phyloP scores from a whole-genome alignment of 345 rosid genomes.

The Citrus mangshanensis region DNA sequence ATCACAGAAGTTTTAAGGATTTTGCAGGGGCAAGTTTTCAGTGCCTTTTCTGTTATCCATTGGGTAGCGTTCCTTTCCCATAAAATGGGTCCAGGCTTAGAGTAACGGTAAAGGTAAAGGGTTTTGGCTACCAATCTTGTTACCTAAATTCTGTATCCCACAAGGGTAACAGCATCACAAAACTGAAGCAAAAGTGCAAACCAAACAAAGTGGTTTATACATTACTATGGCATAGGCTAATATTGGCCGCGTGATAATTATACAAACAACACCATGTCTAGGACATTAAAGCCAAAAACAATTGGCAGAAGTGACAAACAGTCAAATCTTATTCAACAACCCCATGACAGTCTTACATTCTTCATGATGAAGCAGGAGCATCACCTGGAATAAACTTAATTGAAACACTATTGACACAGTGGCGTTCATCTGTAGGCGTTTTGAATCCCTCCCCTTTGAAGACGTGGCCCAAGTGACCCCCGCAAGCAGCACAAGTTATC shows the following conservation, averaged over 20 bases:
- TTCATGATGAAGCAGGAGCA: constrained; percentile 28
- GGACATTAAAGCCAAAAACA: background rate
- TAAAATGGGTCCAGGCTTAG: background rate
- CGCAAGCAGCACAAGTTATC: constrained; percentile 74
- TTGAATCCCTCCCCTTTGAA: constrained; percentile 74
- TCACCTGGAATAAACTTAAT: constrained; percentile 52
- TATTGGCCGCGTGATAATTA: background rate
- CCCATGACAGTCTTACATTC: background rate
- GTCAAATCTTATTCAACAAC: background rate
- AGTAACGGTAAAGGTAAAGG: background rate
- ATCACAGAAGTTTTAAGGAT: background rate
- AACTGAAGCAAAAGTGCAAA: background rate
- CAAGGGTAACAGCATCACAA: background rate
- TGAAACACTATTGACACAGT: constrained; percentile 70
- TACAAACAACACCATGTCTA: background rate
- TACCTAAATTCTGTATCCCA: background rate
- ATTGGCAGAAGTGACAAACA: background rate
- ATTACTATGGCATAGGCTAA: background rate
- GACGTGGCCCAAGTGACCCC: constrained; percentile 78
- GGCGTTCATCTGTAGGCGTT: constrained; percentile 62
- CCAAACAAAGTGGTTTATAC: background rate
- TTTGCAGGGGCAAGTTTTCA: background rate
- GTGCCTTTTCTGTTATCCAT: background rate
- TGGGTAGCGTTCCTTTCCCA: background rate
- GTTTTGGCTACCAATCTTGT: background rate